These are phyloP conservation scores for Colletotrichum destructivum DNA, from an alignment of 2,329 filamentous ascomycete species.

Conservation along the genomic window DNA sequence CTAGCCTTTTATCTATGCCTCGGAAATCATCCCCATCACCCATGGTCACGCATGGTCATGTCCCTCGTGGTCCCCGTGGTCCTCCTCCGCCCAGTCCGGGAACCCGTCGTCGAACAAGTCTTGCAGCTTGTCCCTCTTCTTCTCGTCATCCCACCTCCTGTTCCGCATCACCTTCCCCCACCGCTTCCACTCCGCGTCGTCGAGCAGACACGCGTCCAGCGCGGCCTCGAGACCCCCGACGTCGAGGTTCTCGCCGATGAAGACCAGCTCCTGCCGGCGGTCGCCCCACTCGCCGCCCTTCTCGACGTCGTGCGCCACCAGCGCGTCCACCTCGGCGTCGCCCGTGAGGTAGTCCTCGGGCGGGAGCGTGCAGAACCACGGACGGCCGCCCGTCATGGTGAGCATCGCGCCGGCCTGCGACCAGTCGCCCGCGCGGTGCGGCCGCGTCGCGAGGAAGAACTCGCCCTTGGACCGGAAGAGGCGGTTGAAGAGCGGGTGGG, in stretches of 20 bases:
- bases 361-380: constrained; percentile 73
- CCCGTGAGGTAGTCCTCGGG: constrained; percentile 65
- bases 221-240: constrained; percentile 63
- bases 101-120: constrained; percentile 72
- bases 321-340: constrained; percentile 62
- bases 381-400: constrained; percentile 68
- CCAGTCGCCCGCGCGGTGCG: constrained; percentile 70
- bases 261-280: constrained; percentile 79
- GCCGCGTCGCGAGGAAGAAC: constrained; percentile 72
- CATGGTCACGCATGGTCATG: constrained; percentile 45
- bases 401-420: constrained; percentile 77
- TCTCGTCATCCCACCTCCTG: constrained; percentile 51
- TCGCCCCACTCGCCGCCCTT: constrained; percentile 77
- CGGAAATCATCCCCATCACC: no score
- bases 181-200: constrained; percentile 69
- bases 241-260: constrained; percentile 79
- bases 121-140: constrained; percentile 62
- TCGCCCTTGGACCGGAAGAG: constrained; percentile 76
- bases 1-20: background rate
- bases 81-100: constrained; percentile 67
- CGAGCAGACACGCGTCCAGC: constrained; percentile 74
- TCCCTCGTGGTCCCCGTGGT: constrained; percentile 50
- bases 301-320: constrained; percentile 64
- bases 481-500: constrained; percentile 65
- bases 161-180: constrained; percentile 69